phyloP scores from a whole-genome alignment of 2,329 filamentous ascomycete species.

The Curvularia sp. region DNA sequence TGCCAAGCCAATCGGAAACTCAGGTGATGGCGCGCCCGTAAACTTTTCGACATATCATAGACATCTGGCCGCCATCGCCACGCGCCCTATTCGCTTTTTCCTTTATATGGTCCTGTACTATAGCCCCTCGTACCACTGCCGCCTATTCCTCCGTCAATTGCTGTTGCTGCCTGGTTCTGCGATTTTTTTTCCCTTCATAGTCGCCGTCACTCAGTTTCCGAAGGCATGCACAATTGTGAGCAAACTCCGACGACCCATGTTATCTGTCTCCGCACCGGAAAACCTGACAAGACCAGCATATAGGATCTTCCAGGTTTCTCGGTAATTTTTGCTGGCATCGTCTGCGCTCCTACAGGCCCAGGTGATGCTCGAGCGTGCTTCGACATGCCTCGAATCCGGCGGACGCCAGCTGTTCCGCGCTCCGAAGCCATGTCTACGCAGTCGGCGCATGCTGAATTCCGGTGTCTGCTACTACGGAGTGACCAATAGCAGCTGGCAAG shows the following conservation, averaged over 20 bases:
- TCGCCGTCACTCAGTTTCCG: constrained; percentile 21
- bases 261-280: not conserved
- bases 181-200: not conserved
- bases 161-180: not conserved
- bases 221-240: constrained; percentile 26
- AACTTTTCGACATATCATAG: constrained; percentile 34
- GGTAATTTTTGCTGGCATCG: constrained; percentile 33
- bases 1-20: constrained; percentile 22
- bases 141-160: not conserved
- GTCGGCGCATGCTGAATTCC: constrained; percentile 60
- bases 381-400: constrained; percentile 65
- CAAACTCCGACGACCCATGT: constrained; percentile 20
- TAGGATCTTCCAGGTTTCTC: constrained; percentile 12
- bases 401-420: constrained; percentile 59
- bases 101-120: constrained; percentile 11
- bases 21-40: constrained; percentile 31
- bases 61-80: constrained; percentile 22
- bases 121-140: constrained; percentile 4
- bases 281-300: constrained; percentile 16
- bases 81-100: constrained; percentile 13
- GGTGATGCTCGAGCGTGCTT: constrained; percentile 66
- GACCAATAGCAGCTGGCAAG: constrained; percentile 53
- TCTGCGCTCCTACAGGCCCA: constrained; percentile 30
- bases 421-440: constrained; percentile 48
- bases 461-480: constrained; percentile 64